These are phyloP conservation scores for Coelastrella sp. DNA, from an alignment of 139 green algal genomes.

Conservation along the genomic window DNA sequence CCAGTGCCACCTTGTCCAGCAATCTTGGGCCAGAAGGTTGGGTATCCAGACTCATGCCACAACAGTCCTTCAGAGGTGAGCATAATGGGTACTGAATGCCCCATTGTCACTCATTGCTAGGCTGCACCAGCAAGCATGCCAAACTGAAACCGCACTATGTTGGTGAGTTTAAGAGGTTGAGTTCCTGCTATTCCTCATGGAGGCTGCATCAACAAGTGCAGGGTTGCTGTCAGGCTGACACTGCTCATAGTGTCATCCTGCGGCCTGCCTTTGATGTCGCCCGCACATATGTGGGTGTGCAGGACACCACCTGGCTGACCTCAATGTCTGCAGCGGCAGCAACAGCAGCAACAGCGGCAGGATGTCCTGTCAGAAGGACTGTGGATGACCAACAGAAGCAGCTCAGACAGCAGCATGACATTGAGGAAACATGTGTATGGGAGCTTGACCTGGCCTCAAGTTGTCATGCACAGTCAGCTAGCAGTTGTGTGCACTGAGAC, in stretches of 20 bases:
- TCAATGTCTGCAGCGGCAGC: constrained; percentile 39
- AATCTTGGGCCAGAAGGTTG: no score
- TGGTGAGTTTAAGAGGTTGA: no score
- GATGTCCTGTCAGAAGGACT: background rate
- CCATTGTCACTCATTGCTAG: no score
- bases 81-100: no score
- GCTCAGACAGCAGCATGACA: background rate
- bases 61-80: no score
- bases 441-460: background rate
- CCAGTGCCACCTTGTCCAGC: no score
- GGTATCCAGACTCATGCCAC: no score
- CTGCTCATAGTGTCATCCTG: background rate
- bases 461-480: background rate
- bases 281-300: background rate
- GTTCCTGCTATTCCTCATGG: no score
- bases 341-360: constrained; percentile 1
- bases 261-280: background rate
- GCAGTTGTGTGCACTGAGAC: background rate
- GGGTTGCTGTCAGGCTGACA: no score
- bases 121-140: no score
- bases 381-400: background rate
- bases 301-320: constrained; percentile 21
- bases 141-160: no score
- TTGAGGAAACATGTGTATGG: background rate
- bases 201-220: no score